Base-by-base conservation (phyloP, 805 yeast species). In the Huiozyma naganishii region DNA sequence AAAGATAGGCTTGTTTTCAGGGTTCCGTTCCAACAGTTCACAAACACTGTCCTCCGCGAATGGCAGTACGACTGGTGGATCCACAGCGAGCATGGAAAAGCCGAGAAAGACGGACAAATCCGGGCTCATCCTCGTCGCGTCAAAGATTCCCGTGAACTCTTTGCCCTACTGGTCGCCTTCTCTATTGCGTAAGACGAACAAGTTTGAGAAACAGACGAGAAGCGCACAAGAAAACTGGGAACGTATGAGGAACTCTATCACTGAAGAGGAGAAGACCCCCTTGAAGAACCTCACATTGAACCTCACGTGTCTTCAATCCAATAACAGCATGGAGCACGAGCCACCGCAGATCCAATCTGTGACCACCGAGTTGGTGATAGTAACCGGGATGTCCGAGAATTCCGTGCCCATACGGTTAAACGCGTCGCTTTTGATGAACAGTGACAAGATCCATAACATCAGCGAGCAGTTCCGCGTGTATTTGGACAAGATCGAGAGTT, bases 341-440 rank as follows among this genome's bases (percentile, higher is more conserved):
- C 61, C 63, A 10, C 66, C 67, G 6, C 54, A 52, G 27, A 45
- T 64, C 28, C 51, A 50, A 17, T 37, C 53, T 4, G 49, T 64
- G 3, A 35, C 48, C 1, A 52, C 64, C 4, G 59, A 55, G 28
- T 47, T 67, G 29, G 28, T 65, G 2, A 57, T 54, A n/a, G 47
- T 64, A 9, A 66, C 67, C 10, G 53, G 55, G 5, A 58, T 45
- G 41, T 65, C 70, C 0, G 53, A 49, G 6, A 45, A 53, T 27
- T 57, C 67, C 3, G 64, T 69, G 28, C 73, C 74, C 10, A 52
- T 70, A 9, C 60, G 59, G 38, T 42, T 70, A 9, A 64, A 66
- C n/a, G 45, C 62, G 1, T 61, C 56, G 36, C 38, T 59, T 9
- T 48, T 64, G n/a, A 33, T 53, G 32, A 50, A 55, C 32, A 45